Percentiles rank a stretch among this genome's conserved stretches.
Conservation (phyloP, 441 rosid genomes). For the Adansonia gregorii region DNA sequence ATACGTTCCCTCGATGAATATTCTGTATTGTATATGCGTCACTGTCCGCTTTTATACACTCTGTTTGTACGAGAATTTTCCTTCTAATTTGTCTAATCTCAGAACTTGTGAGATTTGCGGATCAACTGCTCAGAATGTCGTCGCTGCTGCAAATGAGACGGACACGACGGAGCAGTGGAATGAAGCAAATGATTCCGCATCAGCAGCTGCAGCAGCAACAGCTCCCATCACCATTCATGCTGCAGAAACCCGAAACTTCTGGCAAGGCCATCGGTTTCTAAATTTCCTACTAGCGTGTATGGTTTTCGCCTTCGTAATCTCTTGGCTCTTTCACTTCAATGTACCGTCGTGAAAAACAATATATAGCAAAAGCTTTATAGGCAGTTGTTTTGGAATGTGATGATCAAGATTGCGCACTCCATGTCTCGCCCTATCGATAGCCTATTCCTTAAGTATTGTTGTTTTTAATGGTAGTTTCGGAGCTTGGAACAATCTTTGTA, state of each 20-base stretch:
- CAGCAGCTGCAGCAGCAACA: slow-evolving; percentile 23
- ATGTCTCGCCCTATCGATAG: neutral
- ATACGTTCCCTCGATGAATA: neutral
- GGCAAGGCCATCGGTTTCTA: slow-evolving; percentile 51
- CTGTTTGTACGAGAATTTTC: neutral
- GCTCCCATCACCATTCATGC: slow-evolving; percentile 28
- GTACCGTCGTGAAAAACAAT: slow-evolving; percentile 38
- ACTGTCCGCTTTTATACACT: neutral
- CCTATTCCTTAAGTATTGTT: neutral
- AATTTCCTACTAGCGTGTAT: slow-evolving; percentile 53
- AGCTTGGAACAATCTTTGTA: slow-evolving; percentile 9
- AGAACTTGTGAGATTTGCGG: slow-evolving; percentile 63
- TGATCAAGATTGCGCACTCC: slow-evolving; percentile 11
- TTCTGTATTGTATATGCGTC: neutral
- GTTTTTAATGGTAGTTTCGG: neutral
- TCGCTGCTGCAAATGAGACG: slow-evolving; percentile 38
- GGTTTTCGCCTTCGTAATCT: slow-evolving; percentile 54
- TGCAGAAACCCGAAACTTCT: slow-evolving; percentile 40
- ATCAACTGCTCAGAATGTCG: slow-evolving; percentile 46
- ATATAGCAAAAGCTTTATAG: neutral
- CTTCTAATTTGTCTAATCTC: slow-evolving; percentile 8
- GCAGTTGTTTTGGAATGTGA: neutral
- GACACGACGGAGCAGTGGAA: slow-evolving; percentile 39
- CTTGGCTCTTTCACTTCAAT: slow-evolving; percentile 66
- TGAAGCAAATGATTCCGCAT: slow-evolving; percentile 31